These are phyloP conservation scores for Lactifluus rugatus DNA, from an alignment of 768 basidiomycete species.

Conservation along the genomic window DNA sequence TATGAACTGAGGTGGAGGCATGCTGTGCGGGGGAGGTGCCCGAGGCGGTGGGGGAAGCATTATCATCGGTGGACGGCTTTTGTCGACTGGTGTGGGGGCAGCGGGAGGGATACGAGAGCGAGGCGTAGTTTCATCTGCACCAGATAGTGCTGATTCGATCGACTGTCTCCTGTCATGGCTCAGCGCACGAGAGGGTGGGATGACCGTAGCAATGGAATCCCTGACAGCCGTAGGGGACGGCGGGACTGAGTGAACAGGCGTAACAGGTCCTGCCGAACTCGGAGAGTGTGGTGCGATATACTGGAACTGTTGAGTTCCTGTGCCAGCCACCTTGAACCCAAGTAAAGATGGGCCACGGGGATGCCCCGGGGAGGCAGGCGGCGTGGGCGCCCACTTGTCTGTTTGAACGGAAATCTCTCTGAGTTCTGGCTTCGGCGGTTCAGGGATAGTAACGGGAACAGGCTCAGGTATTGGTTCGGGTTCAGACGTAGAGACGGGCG, in stretches of 20 bases:
- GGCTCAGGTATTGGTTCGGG: slow-evolving; percentile 19
- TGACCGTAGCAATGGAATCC: slow-evolving; percentile 43
- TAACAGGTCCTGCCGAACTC: slow-evolving; percentile 26
- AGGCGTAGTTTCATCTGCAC: slow-evolving; percentile 37
- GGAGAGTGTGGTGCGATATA: slow-evolving; percentile 43
- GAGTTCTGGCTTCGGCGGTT: slow-evolving; percentile 48
- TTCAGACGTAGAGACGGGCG: neutral
- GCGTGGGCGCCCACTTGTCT: slow-evolving; percentile 51
- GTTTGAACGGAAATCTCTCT: slow-evolving; percentile 76
- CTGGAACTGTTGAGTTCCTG: slow-evolving; percentile 57
- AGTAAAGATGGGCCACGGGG: slow-evolving; percentile 23
- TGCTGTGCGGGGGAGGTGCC: slow-evolving; percentile 57
- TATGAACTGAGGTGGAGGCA: slow-evolving; percentile 66
- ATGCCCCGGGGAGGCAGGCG: slow-evolving; percentile 28
- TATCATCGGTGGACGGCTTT: slow-evolving; percentile 80
- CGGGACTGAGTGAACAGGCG: slow-evolving; percentile 29
- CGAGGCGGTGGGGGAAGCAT: slow-evolving; percentile 68
- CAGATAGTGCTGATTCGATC: slow-evolving; percentile 58
- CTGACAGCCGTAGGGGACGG: slow-evolving; percentile 37
- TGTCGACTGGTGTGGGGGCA: slow-evolving; percentile 50
- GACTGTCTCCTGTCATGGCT: slow-evolving; percentile 58
- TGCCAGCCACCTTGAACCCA: slow-evolving; percentile 47
- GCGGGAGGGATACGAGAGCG: slow-evolving; percentile 60
- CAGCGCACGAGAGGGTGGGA: slow-evolving; percentile 40
- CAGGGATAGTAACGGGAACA: slow-evolving; percentile 20